phyloP scores from a whole-genome alignment of 176 grass and related monocot genomes.

The Thinopyrum elongatum region DNA sequence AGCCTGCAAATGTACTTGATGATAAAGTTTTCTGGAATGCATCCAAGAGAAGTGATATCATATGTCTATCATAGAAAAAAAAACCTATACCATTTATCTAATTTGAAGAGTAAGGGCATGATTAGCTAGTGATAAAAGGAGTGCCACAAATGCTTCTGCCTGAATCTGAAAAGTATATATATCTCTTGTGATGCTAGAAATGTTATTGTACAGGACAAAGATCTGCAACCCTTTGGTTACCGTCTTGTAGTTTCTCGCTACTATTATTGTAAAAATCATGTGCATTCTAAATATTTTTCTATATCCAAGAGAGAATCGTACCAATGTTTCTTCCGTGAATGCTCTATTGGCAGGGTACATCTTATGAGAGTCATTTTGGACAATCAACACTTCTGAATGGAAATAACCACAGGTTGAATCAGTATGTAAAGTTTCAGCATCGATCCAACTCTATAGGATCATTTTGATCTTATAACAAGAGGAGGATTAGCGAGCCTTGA shows the following conservation, averaged over 20 bases:
- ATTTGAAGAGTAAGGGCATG: neutral
- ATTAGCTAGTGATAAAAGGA: neutral
- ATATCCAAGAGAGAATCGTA: neutral
- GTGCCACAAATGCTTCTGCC: neutral
- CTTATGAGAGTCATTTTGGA: constrained; percentile 39
- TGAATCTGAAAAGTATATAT: constrained; percentile 13
- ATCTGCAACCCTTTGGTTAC: neutral
- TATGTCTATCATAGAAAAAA: constrained; percentile 13
- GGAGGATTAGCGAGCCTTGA: constrained; percentile 11
- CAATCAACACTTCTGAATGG: constrained; percentile 39
- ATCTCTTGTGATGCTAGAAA: neutral
- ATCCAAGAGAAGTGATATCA: constrained; percentile 4
- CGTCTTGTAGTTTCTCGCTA: neutral
- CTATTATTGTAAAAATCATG: neutral
- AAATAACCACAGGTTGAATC: constrained; percentile 39
- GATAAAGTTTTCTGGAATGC: neutral
- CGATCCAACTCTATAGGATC: constrained; percentile 3
- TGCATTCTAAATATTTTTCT: neutral
- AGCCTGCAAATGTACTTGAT: neutral
- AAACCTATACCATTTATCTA: neutral
- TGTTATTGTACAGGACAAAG: neutral
- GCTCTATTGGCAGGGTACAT: constrained; percentile 58
- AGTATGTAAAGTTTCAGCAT: constrained; percentile 17
- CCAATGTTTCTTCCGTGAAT: neutral
- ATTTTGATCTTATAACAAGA: neutral